phyloP scores from a whole-genome alignment of 306 rosid genomes.

The Rosa lucieae region DNA sequence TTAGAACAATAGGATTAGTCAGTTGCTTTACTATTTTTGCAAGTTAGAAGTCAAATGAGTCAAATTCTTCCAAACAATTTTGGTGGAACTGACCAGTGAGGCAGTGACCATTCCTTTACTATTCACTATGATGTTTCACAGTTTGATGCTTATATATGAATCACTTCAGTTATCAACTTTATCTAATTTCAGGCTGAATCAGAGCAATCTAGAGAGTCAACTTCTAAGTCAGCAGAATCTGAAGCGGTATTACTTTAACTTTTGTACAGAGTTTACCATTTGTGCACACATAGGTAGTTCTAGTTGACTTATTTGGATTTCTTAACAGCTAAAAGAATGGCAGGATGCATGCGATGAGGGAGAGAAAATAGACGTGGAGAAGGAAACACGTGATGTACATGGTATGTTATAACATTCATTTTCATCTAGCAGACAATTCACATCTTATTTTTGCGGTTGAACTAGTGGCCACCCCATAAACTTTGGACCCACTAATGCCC shows the following conservation, averaged over 20 bases:
- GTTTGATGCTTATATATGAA: conserved; percentile 14
- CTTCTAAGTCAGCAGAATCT: conserved; percentile 50
- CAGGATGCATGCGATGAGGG: conserved; percentile 86
- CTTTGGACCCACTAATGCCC: not conserved
- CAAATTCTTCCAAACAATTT: not conserved
- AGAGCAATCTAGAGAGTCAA: conserved; percentile 47
- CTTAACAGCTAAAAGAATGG: conserved; percentile 70
- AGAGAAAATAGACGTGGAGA: conserved; percentile 42
- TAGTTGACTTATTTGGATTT: conserved; percentile 21
- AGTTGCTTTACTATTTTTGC: not conserved
- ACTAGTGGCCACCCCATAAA: not conserved
- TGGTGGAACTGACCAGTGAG: not conserved
- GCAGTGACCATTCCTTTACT: conserved; percentile 1
- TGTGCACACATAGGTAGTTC: not conserved
- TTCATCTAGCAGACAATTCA: not conserved
- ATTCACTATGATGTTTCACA: conserved; percentile 9
- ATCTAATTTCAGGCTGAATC: conserved; percentile 60
- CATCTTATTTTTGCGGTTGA: not conserved
- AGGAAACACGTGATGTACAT: conserved; percentile 41
- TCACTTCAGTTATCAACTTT: not conserved
- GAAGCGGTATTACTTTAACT: conserved; percentile 44
- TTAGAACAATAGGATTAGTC: not conserved
- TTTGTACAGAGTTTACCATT: conserved; percentile 1
- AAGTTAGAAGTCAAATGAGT: not conserved
- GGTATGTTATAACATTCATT: conserved; percentile 40